These are phyloP conservation scores for Saccharomyces hybrid DNA, from an alignment of 1,139 yeast genomes.

Conservation along the genomic window DNA sequence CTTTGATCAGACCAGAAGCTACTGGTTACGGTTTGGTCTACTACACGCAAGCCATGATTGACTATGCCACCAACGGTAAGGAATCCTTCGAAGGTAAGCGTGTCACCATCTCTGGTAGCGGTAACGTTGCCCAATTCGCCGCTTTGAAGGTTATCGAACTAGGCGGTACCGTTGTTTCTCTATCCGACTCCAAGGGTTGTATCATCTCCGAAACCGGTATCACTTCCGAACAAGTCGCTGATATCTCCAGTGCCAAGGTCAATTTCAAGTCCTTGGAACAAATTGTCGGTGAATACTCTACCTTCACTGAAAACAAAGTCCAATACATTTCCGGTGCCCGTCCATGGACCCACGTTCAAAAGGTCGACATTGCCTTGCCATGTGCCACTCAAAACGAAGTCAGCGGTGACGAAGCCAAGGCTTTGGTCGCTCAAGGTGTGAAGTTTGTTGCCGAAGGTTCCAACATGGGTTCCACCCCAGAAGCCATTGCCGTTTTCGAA, in stretches of 20 bases:
- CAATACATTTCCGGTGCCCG: constrained; percentile 89
- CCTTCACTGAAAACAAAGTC: constrained; percentile 51
- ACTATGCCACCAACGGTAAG: constrained; percentile 81
- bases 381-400: constrained; percentile 98
- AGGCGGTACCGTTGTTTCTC: constrained; percentile 90
- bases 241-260: constrained; percentile 75
- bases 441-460: constrained; percentile 97
- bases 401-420: constrained; percentile 93
- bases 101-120: constrained; percentile 95
- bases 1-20: constrained; percentile 97
- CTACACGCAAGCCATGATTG: constrained; percentile 97
- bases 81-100: constrained; percentile 87
- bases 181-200: constrained; percentile 91
- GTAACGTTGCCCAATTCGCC: constrained; percentile 98
- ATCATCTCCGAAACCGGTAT: constrained; percentile 73
- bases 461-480: constrained; percentile 98
- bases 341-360: constrained; percentile 91
- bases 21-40: constrained; percentile 97
- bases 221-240: constrained; percentile 69
- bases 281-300: constrained; percentile 52
- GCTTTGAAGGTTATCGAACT: constrained; percentile 95
- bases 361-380: constrained; percentile 94
- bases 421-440: constrained; percentile 85
- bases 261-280: constrained; percentile 70
- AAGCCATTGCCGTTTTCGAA: constrained; percentile 93